Evolutionary conservation across 2,329 filamentous ascomycete genomes (phyloP).

Genomic region (Dactylellina leptospora): DNA sequence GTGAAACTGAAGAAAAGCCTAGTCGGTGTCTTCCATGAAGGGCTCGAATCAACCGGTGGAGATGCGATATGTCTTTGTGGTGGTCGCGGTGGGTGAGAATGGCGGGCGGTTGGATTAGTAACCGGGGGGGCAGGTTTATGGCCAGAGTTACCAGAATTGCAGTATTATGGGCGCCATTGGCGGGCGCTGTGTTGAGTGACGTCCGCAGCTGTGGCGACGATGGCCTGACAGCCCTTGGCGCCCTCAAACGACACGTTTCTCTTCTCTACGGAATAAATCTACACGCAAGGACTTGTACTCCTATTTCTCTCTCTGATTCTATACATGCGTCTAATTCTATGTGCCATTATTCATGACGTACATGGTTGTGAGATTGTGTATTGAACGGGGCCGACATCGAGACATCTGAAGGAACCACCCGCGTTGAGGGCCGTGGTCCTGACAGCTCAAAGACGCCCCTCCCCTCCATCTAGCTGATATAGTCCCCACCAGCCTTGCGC

Average conservation of each 20-base stretch:
- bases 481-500: no score
- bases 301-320: no score
- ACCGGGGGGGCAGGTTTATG: neutral
- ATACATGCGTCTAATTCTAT: no score
- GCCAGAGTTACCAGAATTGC: conserved; percentile 39
- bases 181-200: conserved; percentile 44
- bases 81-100: neutral
- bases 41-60: neutral
- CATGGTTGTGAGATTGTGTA: no score
- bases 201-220: conserved; percentile 37
- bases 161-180: neutral
- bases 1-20: neutral
- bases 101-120: conserved; percentile 13
- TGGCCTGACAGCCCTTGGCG: conserved; percentile 47
- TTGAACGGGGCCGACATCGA: no score
- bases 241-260: conserved; percentile 45
- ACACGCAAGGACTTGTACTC: no score
- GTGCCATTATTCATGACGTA: no score
- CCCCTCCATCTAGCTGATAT: no score
- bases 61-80: conserved; percentile 6
- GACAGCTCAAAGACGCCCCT: no score
- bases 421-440: conserved; percentile 5
- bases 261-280: no score
- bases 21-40: neutral
- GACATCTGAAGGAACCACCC: no score